A percentile compares a stretch with the other conserved stretches of the same genome.
Conservation (phyloP, 2,329 filamentous ascomycete genomes). For the Penicillium fuscoglaucum region DNA sequence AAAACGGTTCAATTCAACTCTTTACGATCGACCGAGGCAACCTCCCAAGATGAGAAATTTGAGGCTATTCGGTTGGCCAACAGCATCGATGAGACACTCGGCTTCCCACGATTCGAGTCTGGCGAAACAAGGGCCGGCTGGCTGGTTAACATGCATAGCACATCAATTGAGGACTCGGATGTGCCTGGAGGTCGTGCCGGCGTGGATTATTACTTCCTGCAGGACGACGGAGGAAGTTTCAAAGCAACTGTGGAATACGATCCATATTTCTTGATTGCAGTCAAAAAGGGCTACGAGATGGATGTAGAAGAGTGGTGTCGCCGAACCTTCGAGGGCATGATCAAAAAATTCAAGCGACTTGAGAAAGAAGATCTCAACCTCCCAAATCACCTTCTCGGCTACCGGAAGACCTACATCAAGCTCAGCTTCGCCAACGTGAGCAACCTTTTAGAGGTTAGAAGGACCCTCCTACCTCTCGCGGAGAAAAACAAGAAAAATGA, state of each 20-base stretch:
- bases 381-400: slow-evolving; percentile 94
- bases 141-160: slow-evolving; percentile 94
- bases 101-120: slow-evolving; percentile 87
- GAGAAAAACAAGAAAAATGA: slow-evolving; percentile 96
- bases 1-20: slow-evolving; percentile 79
- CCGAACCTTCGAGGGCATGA: slow-evolving; percentile 75
- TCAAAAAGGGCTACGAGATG: slow-evolving; percentile 80
- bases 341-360: slow-evolving; percentile 74
- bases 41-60: slow-evolving; percentile 88
- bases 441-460: slow-evolving; percentile 81
- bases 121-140: slow-evolving; percentile 84
- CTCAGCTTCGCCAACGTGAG: slow-evolving; percentile 83
- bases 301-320: slow-evolving; percentile 95
- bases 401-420: slow-evolving; percentile 83
- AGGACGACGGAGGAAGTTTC: slow-evolving; percentile 84
- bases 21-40: slow-evolving; percentile 74
- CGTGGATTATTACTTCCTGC: slow-evolving; percentile 96
- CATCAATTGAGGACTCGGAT: slow-evolving; percentile 79
- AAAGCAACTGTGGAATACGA: slow-evolving; percentile 97
- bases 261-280: slow-evolving; percentile 91
- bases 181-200: slow-evolving; percentile 81
- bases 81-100: slow-evolving; percentile 91
- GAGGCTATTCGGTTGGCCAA: slow-evolving; percentile 81
- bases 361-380: slow-evolving; percentile 93
- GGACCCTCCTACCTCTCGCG: slow-evolving; percentile 82